Evolutionary conservation across 352 stramenopile species (phyloP).

Genomic region (Globisporangium nagaii): DNA sequence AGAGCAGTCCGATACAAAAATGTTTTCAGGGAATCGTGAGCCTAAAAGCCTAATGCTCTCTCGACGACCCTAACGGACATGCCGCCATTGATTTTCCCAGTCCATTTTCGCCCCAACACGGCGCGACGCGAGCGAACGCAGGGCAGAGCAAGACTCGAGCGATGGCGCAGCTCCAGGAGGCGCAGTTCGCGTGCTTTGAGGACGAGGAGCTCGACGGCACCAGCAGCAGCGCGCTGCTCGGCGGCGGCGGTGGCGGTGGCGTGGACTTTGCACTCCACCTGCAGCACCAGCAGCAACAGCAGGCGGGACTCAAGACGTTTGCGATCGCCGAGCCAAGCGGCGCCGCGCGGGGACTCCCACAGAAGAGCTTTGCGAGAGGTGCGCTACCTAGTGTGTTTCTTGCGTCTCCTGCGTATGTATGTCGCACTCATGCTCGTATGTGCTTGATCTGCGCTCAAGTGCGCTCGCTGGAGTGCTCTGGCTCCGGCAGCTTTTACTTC

Average conservation of each 20-base stretch:
- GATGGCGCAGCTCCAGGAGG: conserved; percentile 51
- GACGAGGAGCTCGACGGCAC: conserved; percentile 30
- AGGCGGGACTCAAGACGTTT: conserved; percentile 13
- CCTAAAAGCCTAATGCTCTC: no score
- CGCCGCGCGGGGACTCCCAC: conserved; percentile 26
- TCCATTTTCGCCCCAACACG: no score
- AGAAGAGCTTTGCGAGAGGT: conserved; percentile 57
- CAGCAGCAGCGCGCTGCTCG: neutral
- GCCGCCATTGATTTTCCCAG: no score
- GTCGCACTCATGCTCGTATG: no score
- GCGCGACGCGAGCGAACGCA: neutral
- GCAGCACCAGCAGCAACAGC: conserved; percentile 14
- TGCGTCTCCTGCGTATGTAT: no score
- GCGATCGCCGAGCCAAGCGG: conserved; percentile 7
- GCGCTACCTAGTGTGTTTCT: conserved; percentile 2
- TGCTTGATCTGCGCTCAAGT: no score
- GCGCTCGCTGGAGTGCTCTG: conserved; percentile 56
- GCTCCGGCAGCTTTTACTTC: conserved; percentile 70
- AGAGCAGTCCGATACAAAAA: no score
- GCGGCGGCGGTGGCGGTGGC: conserved; percentile 11
- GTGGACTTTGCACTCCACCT: neutral
- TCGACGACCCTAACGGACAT: no score
- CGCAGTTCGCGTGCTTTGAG: conserved; percentile 71
- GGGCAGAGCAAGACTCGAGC: conserved; percentile 5
- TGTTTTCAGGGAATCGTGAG: no score